Evolutionary conservation across 257 asterid genomes (phyloP).

Genomic region (Scutellaria barbata): DNA sequence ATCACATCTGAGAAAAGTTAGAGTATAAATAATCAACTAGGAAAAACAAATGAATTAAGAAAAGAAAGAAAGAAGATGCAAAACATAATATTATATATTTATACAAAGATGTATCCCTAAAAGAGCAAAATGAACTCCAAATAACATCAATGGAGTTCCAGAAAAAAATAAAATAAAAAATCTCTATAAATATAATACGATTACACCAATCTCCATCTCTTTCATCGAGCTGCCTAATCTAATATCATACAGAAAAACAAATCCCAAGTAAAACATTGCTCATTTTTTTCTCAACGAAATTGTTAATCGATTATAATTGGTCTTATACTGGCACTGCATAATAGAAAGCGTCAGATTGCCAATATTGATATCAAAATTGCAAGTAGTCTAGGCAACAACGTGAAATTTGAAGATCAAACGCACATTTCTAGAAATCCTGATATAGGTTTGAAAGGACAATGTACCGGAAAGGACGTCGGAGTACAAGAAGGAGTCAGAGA

Average conservation of each 20-base stretch:
- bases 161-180: background rate
- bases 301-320: constrained; percentile 44
- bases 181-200: background rate
- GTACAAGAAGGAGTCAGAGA: constrained; percentile 50
- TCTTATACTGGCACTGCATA: constrained; percentile 62
- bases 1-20: no score
- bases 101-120: background rate
- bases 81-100: no score
- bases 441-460: constrained; percentile 63
- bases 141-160: constrained; percentile 16
- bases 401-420: constrained; percentile 55
- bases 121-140: constrained; percentile 14
- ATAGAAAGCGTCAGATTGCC: constrained; percentile 44
- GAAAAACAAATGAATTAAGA: no score
- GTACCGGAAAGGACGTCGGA: constrained; percentile 59
- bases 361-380: constrained; percentile 56
- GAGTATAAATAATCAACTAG: no score
- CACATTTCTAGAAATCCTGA: constrained; percentile 64
- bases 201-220: constrained; percentile 1
- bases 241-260: constrained; percentile 3
- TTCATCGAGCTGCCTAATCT: background rate
- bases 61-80: no score
- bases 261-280: background rate
- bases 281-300: no score
- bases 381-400: constrained; percentile 56